A percentile compares a stretch with the other conserved stretches of the same genome.
These are phyloP conservation scores for Proteromonas lacertae DNA, from an alignment of 352 stramenopile genomes.

Conservation along the genomic window DNA sequence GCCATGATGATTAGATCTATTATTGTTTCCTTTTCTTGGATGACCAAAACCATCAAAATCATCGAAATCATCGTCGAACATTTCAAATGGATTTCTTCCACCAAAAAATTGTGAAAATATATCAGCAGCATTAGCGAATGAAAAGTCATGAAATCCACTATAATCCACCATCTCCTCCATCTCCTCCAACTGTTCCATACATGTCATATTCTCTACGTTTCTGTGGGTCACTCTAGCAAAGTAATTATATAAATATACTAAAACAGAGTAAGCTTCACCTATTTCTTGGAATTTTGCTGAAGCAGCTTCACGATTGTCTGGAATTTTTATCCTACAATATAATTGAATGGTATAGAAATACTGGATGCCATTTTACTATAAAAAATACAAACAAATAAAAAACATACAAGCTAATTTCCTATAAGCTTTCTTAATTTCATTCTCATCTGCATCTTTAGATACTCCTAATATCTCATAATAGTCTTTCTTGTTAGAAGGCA, in stretches of 20 bases:
- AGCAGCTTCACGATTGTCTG: constrained; percentile 49
- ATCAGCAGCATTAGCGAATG: constrained; percentile 34
- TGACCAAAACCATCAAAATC: no score
- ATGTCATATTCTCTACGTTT: constrained; percentile 25
- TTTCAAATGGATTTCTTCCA: no score
- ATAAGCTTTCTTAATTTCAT: constrained; percentile 40
- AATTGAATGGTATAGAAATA: constrained; percentile 84
- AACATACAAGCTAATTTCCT: constrained; percentile 31
- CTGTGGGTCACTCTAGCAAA: constrained; percentile 52
- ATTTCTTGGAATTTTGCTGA: constrained; percentile 44
- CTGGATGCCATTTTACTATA: no score
- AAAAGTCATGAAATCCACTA: no score
- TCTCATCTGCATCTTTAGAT: constrained; percentile 20
- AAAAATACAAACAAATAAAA: constrained; percentile 23
- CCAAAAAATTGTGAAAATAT: constrained; percentile 94
- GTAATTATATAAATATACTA: no score
- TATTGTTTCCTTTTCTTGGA: no score
- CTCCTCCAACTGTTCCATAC: constrained; percentile 89
- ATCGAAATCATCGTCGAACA: no score
- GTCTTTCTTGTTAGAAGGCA: constrained; percentile 13
- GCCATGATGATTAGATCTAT: no score
- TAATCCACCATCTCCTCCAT: constrained; percentile 18
- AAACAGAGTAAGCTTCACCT: constrained; percentile 62
- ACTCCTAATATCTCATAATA: constrained; percentile 15
- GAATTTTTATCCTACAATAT: constrained; percentile 41